Percentiles rank a stretch among this genome's conserved stretches.
These are phyloP conservation scores for Harrya chromipes DNA, from an alignment of 768 basidiomycete genomes.

Conservation along the genomic window DNA sequence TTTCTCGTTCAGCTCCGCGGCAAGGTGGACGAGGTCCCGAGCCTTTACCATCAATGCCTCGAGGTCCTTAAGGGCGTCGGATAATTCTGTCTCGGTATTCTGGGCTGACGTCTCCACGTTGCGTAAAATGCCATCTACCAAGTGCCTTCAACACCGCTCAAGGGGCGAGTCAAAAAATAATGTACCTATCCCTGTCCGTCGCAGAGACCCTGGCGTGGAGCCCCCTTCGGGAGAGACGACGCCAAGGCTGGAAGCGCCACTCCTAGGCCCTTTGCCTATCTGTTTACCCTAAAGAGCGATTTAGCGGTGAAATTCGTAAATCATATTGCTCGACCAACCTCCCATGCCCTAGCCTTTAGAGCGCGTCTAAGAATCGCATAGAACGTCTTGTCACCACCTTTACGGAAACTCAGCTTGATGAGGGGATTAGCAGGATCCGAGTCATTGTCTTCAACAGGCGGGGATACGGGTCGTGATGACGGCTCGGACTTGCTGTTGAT, in stretches of 20 bases:
- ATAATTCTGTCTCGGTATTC: conserved; percentile 61
- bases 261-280: conserved; percentile 21
- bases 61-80: conserved; percentile 78
- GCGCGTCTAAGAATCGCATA: conserved; percentile 75
- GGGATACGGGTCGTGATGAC: conserved; percentile 60
- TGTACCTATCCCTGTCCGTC: conserved; percentile 31
- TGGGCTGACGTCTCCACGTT: conserved; percentile 68
- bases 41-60: conserved; percentile 90
- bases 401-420: conserved; percentile 86
- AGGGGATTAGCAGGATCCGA: conserved; percentile 39
- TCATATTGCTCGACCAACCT: conserved; percentile 37
- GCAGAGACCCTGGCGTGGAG: conserved; percentile 12
- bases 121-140: conserved; percentile 75
- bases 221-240: conserved; percentile 14
- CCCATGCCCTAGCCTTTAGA: conserved; percentile 73
- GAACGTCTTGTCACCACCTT: conserved; percentile 82
- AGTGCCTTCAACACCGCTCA: conserved; percentile 3
- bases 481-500: conserved; percentile 57
- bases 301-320: conserved; percentile 1
- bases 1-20: conserved; percentile 82
- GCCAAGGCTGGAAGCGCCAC: conserved; percentile 22
- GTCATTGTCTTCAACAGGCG: conserved; percentile 27
- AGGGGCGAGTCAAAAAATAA: background rate
- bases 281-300: conserved; percentile 26
- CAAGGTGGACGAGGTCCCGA: conserved; percentile 88